Percentiles rank a stretch among this genome's conserved stretches.
These are phyloP conservation scores for Phytophthora pluvialis DNA, from an alignment of 352 stramenopile genomes.

Conservation along the genomic window DNA sequence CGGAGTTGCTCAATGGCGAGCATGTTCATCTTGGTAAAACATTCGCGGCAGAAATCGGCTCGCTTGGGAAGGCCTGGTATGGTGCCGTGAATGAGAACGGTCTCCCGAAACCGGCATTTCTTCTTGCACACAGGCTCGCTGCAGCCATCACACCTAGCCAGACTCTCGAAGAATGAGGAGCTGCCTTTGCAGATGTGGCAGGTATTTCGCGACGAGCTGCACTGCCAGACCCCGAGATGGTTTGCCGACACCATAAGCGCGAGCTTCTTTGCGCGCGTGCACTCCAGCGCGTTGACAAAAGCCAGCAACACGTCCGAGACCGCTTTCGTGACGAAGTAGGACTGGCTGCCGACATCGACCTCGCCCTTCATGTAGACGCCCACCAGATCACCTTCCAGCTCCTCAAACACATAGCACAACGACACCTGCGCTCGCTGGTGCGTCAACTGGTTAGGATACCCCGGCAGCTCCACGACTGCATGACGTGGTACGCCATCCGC, in stretches of 20 bases:
- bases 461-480: constrained; percentile 39
- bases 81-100: constrained; percentile 12
- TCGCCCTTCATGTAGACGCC: constrained; percentile 29
- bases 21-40: constrained; percentile 21
- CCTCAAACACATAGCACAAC: constrained; percentile 40
- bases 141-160: constrained; percentile 21
- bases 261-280: constrained; percentile 16
- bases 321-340: constrained; percentile 13
- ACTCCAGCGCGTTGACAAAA: too few species aligned
- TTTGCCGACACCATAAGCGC: constrained; percentile 13
- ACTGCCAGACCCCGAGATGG: background rate
- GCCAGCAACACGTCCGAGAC: constrained; percentile 3
- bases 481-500: constrained; percentile 39
- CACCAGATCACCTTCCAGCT: constrained; percentile 25
- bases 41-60: constrained; percentile 28
- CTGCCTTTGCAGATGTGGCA: constrained; percentile 26
- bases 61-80: constrained; percentile 12
- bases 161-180: constrained; percentile 27
- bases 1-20: constrained; percentile 9
- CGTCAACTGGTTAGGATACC: constrained; percentile 11
- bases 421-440: constrained; percentile 21
- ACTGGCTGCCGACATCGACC: constrained; percentile 4
- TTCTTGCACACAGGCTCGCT: constrained; percentile 28
- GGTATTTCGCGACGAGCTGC: constrained; percentile 15
- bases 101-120: constrained; percentile 24